Conservation (phyloP, 208 protist genomes). For the Wallacemonas rigidus region DNA sequence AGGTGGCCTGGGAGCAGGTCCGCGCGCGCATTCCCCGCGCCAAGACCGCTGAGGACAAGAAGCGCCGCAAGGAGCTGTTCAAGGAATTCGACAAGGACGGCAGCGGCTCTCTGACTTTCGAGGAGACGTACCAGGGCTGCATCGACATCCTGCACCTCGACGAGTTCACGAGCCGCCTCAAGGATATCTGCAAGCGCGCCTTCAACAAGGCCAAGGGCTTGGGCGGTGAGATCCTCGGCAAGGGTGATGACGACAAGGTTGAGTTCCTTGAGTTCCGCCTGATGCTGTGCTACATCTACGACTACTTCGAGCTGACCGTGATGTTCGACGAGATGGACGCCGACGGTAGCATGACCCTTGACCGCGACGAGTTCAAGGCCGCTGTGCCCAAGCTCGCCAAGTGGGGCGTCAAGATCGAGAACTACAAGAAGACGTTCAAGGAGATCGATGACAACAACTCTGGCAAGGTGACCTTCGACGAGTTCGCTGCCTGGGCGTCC, state of each 20-base stretch:
- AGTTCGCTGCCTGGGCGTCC: conserved; percentile 73
- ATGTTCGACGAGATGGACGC: conserved; percentile 87
- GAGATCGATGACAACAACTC: conserved; percentile 69
- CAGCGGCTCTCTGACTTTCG: conserved; percentile 44
- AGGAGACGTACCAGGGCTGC: conserved; percentile 47
- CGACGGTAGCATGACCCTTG: conserved; percentile 64
- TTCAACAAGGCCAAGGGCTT: conserved; percentile 44
- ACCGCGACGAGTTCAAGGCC: conserved; percentile 63
- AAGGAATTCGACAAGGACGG: conserved; percentile 56
- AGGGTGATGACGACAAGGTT: conserved; percentile 46
- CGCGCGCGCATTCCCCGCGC: conserved; percentile 25
- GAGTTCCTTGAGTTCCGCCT: conserved; percentile 80
- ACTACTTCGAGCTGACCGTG: conserved; percentile 67
- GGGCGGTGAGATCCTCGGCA: conserved; percentile 23
- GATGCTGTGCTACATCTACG: conserved; percentile 73
- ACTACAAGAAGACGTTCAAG: conserved; percentile 64
- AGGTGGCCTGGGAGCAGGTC: conserved; percentile 12
- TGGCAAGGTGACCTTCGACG: conserved; percentile 79
- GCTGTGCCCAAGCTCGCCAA: conserved; percentile 51
- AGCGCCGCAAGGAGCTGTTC: conserved; percentile 48
- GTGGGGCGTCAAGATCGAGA: conserved; percentile 60
- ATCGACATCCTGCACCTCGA: conserved; percentile 24
- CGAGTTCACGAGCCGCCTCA: conserved; percentile 33
- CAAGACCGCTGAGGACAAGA: conserved; percentile 33
- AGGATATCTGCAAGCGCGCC: conserved; percentile 55